Conservation (phyloP, 129 eudicot genomes). For the Oenanthe sinensis region DNA sequence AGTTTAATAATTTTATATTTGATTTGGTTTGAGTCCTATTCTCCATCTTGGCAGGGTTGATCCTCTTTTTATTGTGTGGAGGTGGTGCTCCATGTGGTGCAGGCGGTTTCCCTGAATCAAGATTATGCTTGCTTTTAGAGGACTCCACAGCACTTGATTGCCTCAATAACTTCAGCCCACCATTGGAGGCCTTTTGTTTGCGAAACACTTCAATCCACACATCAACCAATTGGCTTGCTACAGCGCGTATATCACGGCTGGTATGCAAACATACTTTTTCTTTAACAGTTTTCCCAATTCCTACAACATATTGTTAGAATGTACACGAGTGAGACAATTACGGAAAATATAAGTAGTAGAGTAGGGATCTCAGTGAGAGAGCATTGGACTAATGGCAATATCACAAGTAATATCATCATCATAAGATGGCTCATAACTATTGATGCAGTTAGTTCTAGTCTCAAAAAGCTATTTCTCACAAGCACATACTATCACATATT, state of each 20-base stretch:
- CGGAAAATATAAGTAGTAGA: neutral
- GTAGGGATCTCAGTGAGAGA: neutral
- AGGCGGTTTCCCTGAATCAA: slow-evolving; percentile 59
- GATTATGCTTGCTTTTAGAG: slow-evolving; percentile 44
- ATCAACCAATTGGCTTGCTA: slow-evolving; percentile 91
- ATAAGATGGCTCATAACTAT: neutral
- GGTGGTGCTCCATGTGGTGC: slow-evolving; percentile 32
- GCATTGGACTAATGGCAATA: neutral
- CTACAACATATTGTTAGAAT: slow-evolving; percentile 21
- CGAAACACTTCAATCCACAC: slow-evolving; percentile 91
- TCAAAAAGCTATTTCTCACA: neutral
- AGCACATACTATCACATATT: neutral
- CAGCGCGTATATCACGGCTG: slow-evolving; percentile 96
- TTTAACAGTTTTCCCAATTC: slow-evolving; percentile 92
- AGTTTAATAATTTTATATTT: slow-evolving; percentile 40
- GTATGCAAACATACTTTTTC: slow-evolving; percentile 97
- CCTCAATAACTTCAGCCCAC: slow-evolving; percentile 51
- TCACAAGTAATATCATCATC: neutral
- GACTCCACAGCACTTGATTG: slow-evolving; percentile 49
- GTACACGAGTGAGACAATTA: neutral
- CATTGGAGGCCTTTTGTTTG: slow-evolving; percentile 85
- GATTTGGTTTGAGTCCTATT: slow-evolving; percentile 24
- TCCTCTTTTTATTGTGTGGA: slow-evolving; percentile 26
- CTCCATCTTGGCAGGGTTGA: slow-evolving; percentile 31
- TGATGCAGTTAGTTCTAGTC: neutral